Evolutionary conservation across 2,329 filamentous ascomycete genomes (phyloP).

Genomic region (Trichoderma sp.): DNA sequence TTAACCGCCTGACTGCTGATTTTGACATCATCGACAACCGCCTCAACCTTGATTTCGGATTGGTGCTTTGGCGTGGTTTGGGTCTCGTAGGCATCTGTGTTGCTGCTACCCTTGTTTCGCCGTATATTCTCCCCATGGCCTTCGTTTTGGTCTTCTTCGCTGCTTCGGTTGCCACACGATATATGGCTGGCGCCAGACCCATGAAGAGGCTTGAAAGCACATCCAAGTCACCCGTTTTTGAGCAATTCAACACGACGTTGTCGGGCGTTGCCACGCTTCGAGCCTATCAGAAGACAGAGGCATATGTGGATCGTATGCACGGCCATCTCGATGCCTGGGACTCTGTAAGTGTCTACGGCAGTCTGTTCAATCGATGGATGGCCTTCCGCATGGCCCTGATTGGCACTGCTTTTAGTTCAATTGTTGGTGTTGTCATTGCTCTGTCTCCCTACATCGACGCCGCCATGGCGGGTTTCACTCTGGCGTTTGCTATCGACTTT

Average conservation of each 20-base stretch:
- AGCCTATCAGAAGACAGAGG: slow-evolving; percentile 65
- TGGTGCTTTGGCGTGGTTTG: slow-evolving; percentile 58
- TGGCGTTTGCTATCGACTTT: slow-evolving; percentile 71
- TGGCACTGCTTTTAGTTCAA: slow-evolving; percentile 64
- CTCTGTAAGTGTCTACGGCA: slow-evolving; percentile 63
- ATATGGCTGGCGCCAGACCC: slow-evolving; percentile 68
- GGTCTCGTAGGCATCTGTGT: slow-evolving; percentile 63
- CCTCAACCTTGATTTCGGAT: slow-evolving; percentile 60
- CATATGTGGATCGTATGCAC: slow-evolving; percentile 69
- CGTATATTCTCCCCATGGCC: slow-evolving; percentile 61
- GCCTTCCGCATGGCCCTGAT: slow-evolving; percentile 67
- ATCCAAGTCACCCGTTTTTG: slow-evolving; percentile 74
- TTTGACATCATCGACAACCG: slow-evolving; percentile 70
- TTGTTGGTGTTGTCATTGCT: slow-evolving; percentile 64
- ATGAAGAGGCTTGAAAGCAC: slow-evolving; percentile 75
- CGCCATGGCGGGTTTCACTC: slow-evolving; percentile 69
- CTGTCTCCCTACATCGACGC: slow-evolving; percentile 60
- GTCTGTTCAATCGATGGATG: slow-evolving; percentile 75
- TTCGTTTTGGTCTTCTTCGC: slow-evolving; percentile 55
- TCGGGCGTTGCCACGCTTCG: slow-evolving; percentile 72
- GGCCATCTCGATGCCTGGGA: slow-evolving; percentile 64
- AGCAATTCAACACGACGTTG: slow-evolving; percentile 72
- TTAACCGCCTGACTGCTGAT: slow-evolving; percentile 76
- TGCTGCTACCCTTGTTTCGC: slow-evolving; percentile 66
- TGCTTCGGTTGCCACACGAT: slow-evolving; percentile 56